A percentile compares a stretch with the other conserved stretches of the same genome.
phyloP scores from a whole-genome alignment of 805 yeast species.

The Saturnispora dispora region DNA sequence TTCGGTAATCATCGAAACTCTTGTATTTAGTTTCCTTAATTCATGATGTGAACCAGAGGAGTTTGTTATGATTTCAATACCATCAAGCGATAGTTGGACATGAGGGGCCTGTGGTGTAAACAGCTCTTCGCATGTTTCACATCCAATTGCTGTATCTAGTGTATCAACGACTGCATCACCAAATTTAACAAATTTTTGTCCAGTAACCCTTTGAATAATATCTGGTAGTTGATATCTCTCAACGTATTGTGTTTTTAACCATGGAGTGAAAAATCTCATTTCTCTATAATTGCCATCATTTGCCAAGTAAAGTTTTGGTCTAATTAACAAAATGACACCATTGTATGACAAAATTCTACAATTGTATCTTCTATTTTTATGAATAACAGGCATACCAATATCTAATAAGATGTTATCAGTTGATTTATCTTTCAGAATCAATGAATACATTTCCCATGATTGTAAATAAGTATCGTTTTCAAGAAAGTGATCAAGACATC shows the following conservation, averaged over 20 bases:
- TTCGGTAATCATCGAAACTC: conserved; percentile 77
- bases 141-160: conserved; percentile 83
- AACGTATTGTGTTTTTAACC: conserved; percentile 71
- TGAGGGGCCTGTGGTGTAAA: conserved; percentile 97
- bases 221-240: conserved; percentile 72
- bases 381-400: conserved; percentile 90
- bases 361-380: conserved; percentile 81
- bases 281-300: conserved; percentile 98
- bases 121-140: conserved; percentile 96
- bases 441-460: conserved; percentile 89
- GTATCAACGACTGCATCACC: conserved; percentile 90
- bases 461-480: conserved; percentile 85
- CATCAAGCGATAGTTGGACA: conserved; percentile 83
- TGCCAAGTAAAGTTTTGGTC: conserved; percentile 90
- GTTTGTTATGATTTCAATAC: conserved; percentile 94
- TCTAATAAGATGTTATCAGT: conserved; percentile 76
- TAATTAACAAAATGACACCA: conserved; percentile 69
- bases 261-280: conserved; percentile 94
- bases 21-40: conserved; percentile 75
- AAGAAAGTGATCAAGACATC: conserved; percentile 87
- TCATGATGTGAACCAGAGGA: conserved; percentile 98
- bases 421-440: conserved; percentile 57
- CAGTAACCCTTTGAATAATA: conserved; percentile 52
- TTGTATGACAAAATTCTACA: conserved; percentile 80
- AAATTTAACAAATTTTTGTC: conserved; percentile 50